phyloP scores from a whole-genome alignment of 257 asterid species.

The Nyctanthes arbortristis region DNA sequence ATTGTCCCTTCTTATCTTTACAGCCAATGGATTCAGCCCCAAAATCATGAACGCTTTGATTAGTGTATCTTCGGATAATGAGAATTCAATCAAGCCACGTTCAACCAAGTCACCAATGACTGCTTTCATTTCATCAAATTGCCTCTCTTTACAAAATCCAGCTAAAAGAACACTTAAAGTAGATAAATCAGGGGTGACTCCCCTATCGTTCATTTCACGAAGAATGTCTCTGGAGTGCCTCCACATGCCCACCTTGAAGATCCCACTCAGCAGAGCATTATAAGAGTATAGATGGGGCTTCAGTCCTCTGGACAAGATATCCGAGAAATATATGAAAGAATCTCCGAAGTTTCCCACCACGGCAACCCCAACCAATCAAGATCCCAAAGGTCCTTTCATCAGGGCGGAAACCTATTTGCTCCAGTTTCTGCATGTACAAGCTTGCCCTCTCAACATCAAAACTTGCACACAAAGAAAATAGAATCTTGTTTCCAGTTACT shows the following conservation, averaged over 20 bases:
- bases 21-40: slow-evolving; percentile 57
- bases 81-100: slow-evolving; percentile 39
- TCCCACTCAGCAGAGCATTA: slow-evolving; percentile 76
- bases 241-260: slow-evolving; percentile 75
- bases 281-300: slow-evolving; percentile 67
- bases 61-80: slow-evolving; percentile 54
- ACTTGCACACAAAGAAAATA: slow-evolving; percentile 52
- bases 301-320: slow-evolving; percentile 55
- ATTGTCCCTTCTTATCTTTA: slow-evolving; percentile 83
- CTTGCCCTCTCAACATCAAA: slow-evolving; percentile 59
- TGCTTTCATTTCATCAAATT: slow-evolving; percentile 61
- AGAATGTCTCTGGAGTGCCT: slow-evolving; percentile 57
- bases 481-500: slow-evolving; percentile 56
- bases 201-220: slow-evolving; percentile 73
- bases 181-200: slow-evolving; percentile 48
- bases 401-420: slow-evolving; percentile 59
- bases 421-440: slow-evolving; percentile 52
- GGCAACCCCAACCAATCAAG: slow-evolving; percentile 74
- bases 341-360: slow-evolving; percentile 59
- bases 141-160: slow-evolving; percentile 65
- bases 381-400: slow-evolving; percentile 69
- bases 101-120: slow-evolving; percentile 58
- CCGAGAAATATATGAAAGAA: slow-evolving; percentile 59
- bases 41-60: slow-evolving; percentile 48
- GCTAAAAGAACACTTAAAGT: slow-evolving; percentile 75